phyloP scores from a whole-genome alignment of 768 basidiomycete genomes.

The Suillus plorans region DNA sequence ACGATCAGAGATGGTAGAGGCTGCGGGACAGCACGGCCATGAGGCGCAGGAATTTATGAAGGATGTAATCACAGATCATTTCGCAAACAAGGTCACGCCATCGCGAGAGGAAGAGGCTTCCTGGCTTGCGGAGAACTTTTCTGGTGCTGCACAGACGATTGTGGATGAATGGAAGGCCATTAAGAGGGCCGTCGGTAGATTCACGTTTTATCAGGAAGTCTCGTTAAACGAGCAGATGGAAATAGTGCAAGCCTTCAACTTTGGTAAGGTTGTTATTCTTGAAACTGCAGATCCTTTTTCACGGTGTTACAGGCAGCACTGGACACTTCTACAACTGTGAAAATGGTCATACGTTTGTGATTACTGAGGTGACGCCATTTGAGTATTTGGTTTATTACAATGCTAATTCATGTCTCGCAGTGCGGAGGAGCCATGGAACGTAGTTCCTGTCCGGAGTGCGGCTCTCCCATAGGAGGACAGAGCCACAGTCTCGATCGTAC shows the following conservation, averaged over 20 bases:
- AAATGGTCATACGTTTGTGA: conserved; percentile 65
- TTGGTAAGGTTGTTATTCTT: conserved; percentile 34
- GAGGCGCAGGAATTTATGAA: conserved; percentile 9
- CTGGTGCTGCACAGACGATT: conserved; percentile 35
- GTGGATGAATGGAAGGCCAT: conserved; percentile 48
- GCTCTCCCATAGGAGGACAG: conserved; percentile 50
- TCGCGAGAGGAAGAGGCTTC: conserved; percentile 15
- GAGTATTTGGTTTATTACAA: not conserved
- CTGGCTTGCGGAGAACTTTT: conserved; percentile 49
- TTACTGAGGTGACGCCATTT: conserved; percentile 44
- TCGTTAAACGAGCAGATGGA: conserved; percentile 52
- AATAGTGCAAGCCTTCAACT: conserved; percentile 50
- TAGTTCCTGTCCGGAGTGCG: conserved; percentile 57
- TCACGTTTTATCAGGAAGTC: conserved; percentile 51
- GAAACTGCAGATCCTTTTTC: not conserved
- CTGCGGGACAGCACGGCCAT: conserved; percentile 16
- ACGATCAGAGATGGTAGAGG: conserved; percentile 23
- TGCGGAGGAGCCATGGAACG: conserved; percentile 57
- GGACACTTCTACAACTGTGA: conserved; percentile 52
- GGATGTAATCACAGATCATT: conserved; percentile 6
- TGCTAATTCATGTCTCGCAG: conserved; percentile 29
- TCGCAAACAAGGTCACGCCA: conserved; percentile 23
- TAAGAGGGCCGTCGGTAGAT: conserved; percentile 29
- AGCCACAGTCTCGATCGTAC: conserved; percentile 39
- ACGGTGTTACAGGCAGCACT: conserved; percentile 28